Evolutionary conservation across 257 asterid genomes (phyloP).

Genomic region (Thymus mandschuricus): DNA sequence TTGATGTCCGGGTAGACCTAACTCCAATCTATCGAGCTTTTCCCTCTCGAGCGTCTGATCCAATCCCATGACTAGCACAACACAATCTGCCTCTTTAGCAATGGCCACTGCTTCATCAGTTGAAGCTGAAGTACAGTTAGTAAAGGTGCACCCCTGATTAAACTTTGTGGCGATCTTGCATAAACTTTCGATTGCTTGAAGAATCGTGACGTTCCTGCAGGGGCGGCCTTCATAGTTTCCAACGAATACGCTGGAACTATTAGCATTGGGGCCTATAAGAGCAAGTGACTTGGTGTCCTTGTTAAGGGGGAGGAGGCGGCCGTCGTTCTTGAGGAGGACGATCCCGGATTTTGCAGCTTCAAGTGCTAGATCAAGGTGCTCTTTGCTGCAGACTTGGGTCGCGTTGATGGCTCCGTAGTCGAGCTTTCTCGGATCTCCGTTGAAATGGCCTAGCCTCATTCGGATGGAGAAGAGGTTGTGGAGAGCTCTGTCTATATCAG

Average conservation of each 20-base stretch:
- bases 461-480: slow-evolving; percentile 61
- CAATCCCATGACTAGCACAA: slow-evolving; percentile 66
- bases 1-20: slow-evolving; percentile 65
- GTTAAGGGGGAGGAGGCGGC: slow-evolving; percentile 59
- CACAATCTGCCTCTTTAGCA: slow-evolving; percentile 52
- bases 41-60: slow-evolving; percentile 65
- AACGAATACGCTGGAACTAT: slow-evolving; percentile 32
- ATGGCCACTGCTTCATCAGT: slow-evolving; percentile 38
- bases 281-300: slow-evolving; percentile 51
- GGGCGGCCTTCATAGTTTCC: slow-evolving; percentile 77
- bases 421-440: slow-evolving; percentile 53
- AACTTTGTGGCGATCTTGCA: slow-evolving; percentile 35
- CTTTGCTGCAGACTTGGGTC: slow-evolving; percentile 50
- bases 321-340: slow-evolving; percentile 69
- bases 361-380: slow-evolving; percentile 60
- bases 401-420: slow-evolving; percentile 46
- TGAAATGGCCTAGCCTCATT: slow-evolving; percentile 69
- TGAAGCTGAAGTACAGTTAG: slow-evolving; percentile 47
- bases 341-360: slow-evolving; percentile 65
- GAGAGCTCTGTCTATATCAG: slow-evolving; percentile 66
- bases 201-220: slow-evolving; percentile 51
- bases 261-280: slow-evolving; percentile 67
- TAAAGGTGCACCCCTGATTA: slow-evolving; percentile 46
- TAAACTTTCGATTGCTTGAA: slow-evolving; percentile 50
- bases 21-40: slow-evolving; percentile 45